Evolutionary conservation across 768 basidiomycete species (phyloP).

Genomic region (Xerocomus brunneocitrinus): DNA sequence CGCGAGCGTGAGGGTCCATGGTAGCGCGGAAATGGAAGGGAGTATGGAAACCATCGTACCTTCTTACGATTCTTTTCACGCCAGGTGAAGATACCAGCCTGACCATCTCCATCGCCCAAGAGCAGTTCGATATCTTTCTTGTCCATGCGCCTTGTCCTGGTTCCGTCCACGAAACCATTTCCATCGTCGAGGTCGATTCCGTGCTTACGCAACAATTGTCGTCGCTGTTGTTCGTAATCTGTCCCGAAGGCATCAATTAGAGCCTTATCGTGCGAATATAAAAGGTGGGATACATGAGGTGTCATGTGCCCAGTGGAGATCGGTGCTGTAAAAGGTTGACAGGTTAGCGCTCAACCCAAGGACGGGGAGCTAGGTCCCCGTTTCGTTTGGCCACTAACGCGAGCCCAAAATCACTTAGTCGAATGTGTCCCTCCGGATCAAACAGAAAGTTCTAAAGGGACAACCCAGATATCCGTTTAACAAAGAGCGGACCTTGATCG

Average conservation of each 20-base stretch:
- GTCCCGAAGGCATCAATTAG: conserved; percentile 14
- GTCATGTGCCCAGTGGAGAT: conserved; percentile 97
- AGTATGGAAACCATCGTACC: conserved; percentile 43
- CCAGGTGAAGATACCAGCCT: conserved; percentile 90
- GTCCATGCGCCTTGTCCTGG: conserved; percentile 73
- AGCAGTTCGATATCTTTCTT: conserved; percentile 77
- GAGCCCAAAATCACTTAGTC: conserved; percentile 92
- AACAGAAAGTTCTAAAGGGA: conserved; percentile 85
- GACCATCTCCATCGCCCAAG: conserved; percentile 79
- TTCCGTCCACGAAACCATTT: conserved; percentile 58
- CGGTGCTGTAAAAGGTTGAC: conserved; percentile 50
- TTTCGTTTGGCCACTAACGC: conserved; percentile 57
- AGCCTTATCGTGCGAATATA: conserved; percentile 2
- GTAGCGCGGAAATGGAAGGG: conserved; percentile 27
- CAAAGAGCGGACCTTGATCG: conserved; percentile 28
- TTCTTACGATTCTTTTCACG: conserved; percentile 89
- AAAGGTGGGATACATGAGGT: conserved; percentile 60
- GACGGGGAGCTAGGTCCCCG: conserved; percentile 21
- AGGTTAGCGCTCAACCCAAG: conserved; percentile 17
- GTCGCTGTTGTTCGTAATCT: conserved; percentile 95
- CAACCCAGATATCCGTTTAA: conserved; percentile 20
- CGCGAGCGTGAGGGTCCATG: conserved; percentile 22
- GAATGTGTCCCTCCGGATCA: conserved; percentile 89
- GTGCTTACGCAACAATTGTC: conserved; percentile 84
- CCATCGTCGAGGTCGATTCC: conserved; percentile 91